phyloP scores from a whole-genome alignment of 306 rosid genomes.

The Gillenia trifoliata region DNA sequence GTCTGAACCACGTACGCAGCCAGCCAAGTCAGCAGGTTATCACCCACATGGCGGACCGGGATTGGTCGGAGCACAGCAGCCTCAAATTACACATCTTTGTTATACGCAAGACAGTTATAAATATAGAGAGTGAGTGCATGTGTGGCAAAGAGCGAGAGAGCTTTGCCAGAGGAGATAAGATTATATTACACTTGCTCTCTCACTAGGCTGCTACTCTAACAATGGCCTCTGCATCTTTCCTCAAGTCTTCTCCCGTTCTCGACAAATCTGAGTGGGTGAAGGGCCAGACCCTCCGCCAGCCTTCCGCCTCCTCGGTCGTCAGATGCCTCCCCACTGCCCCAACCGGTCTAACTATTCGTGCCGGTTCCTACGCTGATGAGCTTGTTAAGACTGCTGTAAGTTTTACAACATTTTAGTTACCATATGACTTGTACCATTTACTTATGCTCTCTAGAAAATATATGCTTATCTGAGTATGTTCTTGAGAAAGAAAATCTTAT shows the following conservation, averaged over 20 bases:
- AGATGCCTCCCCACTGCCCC: slow-evolving; percentile 53
- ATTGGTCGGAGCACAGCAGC: slow-evolving; percentile 50
- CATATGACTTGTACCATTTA: background rate
- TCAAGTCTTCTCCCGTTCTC: slow-evolving; percentile 75
- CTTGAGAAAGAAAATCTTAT: background rate
- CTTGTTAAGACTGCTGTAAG: slow-evolving; percentile 93
- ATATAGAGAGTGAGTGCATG: slow-evolving; percentile 32
- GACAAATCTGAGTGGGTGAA: slow-evolving; percentile 91
- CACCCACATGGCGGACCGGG: slow-evolving; percentile 51
- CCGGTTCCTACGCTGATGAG: slow-evolving; percentile 81
- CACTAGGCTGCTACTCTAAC: slow-evolving; percentile 5
- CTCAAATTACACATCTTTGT: slow-evolving; percentile 63
- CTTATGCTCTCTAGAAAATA: background rate
- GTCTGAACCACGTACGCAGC: slow-evolving; percentile 40
- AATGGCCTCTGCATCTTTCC: slow-evolving; percentile 76
- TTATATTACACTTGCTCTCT: slow-evolving; percentile 12
- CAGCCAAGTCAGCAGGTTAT: slow-evolving; percentile 54
- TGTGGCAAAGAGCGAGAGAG: slow-evolving; percentile 62
- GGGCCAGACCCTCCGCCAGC: slow-evolving; percentile 71
- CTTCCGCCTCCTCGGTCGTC: slow-evolving; percentile 44
- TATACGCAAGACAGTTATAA: slow-evolving; percentile 41
- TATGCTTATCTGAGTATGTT: background rate
- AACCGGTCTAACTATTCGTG: slow-evolving; percentile 58
- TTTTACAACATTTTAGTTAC: background rate
- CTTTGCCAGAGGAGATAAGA: slow-evolving; percentile 63